Evolutionary conservation across 164 flowering plant genomes (phyloP).

Genomic region (Kalanchoe fedtschenkoi): DNA sequence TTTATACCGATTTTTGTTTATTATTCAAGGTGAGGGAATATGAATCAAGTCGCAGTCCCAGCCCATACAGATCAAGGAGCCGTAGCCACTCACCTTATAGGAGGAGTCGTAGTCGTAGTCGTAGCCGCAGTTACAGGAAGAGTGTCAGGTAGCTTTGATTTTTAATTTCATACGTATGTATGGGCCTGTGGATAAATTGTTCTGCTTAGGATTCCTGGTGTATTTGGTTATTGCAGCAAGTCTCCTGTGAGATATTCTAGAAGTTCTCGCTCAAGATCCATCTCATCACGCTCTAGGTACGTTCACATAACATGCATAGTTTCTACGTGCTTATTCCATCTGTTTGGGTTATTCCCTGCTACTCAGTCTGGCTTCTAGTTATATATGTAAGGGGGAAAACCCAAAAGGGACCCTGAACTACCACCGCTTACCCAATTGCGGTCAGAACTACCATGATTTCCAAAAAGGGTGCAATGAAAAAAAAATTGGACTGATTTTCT

Average conservation of each 20-base stretch:
- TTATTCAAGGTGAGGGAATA: conserved; percentile 46
- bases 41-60: conserved; percentile 36
- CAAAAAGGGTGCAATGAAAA: no score
- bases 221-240: conserved; percentile 28
- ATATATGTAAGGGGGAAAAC: no score
- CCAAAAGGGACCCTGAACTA: no score
- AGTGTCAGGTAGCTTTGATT: conserved; percentile 26
- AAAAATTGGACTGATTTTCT: no score
- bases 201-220: not conserved
- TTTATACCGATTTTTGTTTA: no score
- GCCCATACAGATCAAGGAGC: conserved; percentile 34
- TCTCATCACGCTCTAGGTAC: not conserved
- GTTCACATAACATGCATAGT: no score
- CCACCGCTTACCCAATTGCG: no score
- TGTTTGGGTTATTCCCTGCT: no score
- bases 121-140: conserved; percentile 31
- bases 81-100: conserved; percentile 18
- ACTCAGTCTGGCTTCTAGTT: no score
- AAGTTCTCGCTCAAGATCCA: conserved; percentile 37
- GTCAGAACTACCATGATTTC: no score
- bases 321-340: no score
- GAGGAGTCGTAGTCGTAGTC: conserved; percentile 27
- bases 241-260: conserved; percentile 34
- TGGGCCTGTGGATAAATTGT: not conserved
- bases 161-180: no score